phyloP scores from a whole-genome alignment of 345 rosid species.

The Durio zibethinus region DNA sequence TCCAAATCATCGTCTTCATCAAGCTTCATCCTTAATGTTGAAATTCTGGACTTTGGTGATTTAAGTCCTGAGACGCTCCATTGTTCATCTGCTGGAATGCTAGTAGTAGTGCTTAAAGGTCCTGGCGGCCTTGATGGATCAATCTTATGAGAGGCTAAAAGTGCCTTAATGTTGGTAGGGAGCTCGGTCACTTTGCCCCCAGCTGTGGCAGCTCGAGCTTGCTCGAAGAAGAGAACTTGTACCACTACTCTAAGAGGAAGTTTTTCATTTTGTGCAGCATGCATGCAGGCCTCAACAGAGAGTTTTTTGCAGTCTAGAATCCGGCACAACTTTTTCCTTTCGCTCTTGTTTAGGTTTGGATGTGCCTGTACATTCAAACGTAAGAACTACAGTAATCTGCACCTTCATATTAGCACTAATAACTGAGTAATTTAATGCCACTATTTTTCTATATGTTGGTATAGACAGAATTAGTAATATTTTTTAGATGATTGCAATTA shows the following conservation, averaged over 20 bases:
- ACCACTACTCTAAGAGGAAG: conserved; percentile 92
- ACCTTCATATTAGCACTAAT: background rate
- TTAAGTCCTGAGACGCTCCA: conserved; percentile 96
- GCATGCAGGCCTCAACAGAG: conserved; percentile 95
- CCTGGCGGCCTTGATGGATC: conserved; percentile 72
- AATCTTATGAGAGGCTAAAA: conserved; percentile 61
- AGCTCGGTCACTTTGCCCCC: conserved; percentile 72
- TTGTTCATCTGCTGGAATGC: conserved; percentile 66
- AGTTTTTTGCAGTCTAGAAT: conserved; percentile 90
- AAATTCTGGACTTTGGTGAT: conserved; percentile 61
- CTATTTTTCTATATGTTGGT: background rate
- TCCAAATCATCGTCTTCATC: conserved; percentile 75
- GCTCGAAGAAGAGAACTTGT: conserved; percentile 95
- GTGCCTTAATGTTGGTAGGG: conserved; percentile 84
- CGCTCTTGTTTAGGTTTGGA: conserved; percentile 72
- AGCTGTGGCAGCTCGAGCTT: conserved; percentile 69
- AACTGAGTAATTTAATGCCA: background rate
- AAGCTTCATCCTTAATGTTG: conserved; percentile 79
- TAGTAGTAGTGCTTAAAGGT: conserved; percentile 62
- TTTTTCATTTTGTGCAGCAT: conserved; percentile 89
- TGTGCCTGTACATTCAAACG: conserved; percentile 52
- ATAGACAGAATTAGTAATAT: background rate
- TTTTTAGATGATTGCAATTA: background rate
- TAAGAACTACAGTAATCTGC: background rate
- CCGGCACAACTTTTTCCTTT: conserved; percentile 78